These are phyloP conservation scores for Limnanthes douglasii DNA, from an alignment of 345 rosid species.

Conservation along the genomic window DNA sequence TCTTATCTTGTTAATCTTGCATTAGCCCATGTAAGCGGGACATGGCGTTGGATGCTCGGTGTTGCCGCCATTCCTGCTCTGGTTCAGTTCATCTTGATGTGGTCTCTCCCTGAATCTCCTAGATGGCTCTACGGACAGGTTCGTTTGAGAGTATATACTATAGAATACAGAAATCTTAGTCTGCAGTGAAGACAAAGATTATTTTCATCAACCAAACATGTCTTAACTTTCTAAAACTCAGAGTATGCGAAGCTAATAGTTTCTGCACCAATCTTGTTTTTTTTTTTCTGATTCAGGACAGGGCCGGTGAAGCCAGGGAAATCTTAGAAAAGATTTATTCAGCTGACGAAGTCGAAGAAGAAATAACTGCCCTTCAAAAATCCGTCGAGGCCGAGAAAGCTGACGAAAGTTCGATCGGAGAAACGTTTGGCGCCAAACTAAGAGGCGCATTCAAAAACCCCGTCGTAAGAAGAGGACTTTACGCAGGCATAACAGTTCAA, in stretches of 20 bases:
- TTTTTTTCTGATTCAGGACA: conserved; percentile 12
- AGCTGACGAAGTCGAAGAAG: conserved; percentile 41
- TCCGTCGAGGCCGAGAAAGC: conserved; percentile 54
- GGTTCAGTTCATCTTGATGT: conserved; percentile 52
- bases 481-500: conserved; percentile 72
- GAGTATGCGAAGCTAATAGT: too few species aligned
- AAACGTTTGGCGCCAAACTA: conserved; percentile 24
- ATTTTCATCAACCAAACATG: too few species aligned
- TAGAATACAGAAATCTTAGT: too few species aligned
- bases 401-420: conserved; percentile 29
- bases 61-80: conserved; percentile 50
- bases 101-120: conserved; percentile 74
- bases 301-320: conserved; percentile 36
- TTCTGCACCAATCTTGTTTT: neutral
- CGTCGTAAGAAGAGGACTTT: conserved; percentile 53
- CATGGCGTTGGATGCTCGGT: conserved; percentile 99
- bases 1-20: conserved; percentile 79
- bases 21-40: conserved; percentile 56
- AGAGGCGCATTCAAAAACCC: conserved; percentile 43
- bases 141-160: too few species aligned
- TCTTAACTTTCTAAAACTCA: too few species aligned
- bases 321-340: conserved; percentile 56
- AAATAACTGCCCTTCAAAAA: conserved; percentile 25
- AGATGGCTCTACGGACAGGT: conserved; percentile 64
- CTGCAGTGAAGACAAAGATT: too few species aligned